phyloP scores from a whole-genome alignment of 352 stramenopile species.

The Globisporangium radiosum region DNA sequence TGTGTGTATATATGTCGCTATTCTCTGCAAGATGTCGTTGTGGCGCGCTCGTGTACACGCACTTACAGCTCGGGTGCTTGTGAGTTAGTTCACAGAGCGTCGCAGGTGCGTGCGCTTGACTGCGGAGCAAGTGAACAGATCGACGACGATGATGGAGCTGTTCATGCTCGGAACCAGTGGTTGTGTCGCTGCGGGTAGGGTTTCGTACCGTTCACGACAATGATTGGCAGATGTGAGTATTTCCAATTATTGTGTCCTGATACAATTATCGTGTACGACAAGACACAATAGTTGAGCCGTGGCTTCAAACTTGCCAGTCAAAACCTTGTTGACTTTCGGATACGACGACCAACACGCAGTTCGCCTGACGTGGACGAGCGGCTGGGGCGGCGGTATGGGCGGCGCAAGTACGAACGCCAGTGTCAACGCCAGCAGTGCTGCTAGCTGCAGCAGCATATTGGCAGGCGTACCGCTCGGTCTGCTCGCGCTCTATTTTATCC shows the following conservation, averaged over 20 bases:
- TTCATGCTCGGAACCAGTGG: constrained; percentile 1
- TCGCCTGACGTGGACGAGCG: background rate
- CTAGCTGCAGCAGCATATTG: background rate
- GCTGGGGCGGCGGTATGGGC: background rate
- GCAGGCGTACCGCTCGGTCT: constrained; percentile 39
- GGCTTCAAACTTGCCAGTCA: constrained; percentile 1
- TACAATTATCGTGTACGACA: background rate
- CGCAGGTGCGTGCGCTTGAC: background rate
- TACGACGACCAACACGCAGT: background rate
- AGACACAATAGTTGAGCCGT: constrained; percentile 3
- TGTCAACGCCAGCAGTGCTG: no score
- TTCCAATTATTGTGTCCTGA: background rate
- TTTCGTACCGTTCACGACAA: no score
- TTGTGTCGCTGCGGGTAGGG: background rate
- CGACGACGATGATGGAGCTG: background rate
- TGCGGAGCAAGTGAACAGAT: background rate
- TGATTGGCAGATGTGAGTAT: no score
- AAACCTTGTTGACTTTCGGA: background rate
- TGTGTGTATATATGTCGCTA: background rate
- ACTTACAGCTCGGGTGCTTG: background rate
- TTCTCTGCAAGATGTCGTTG: background rate
- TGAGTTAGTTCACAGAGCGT: background rate
- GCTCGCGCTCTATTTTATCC: constrained; percentile 73
- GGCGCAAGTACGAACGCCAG: background rate
- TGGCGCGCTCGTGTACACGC: background rate